Evolutionary conservation across 305 asterid genomes (phyloP).

Genomic region (Fraxinus sp.): DNA sequence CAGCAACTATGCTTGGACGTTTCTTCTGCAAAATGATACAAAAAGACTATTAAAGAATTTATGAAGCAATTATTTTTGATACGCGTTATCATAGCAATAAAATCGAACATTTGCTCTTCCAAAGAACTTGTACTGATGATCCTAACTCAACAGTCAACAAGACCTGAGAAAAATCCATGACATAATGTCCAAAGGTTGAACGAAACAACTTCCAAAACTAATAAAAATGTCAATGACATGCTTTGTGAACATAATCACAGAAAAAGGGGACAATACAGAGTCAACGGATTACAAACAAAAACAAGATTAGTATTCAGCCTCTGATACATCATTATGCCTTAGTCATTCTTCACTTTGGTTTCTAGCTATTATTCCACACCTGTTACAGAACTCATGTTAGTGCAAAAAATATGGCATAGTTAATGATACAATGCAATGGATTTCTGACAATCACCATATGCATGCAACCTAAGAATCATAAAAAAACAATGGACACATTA

Average conservation of each 20-base stretch:
- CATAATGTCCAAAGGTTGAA: neutral
- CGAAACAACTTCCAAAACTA: neutral
- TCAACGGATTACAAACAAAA: neutral
- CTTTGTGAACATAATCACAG: neutral
- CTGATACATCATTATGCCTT: neutral
- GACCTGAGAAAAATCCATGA: neutral
- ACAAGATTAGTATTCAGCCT: neutral
- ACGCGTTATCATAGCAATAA: neutral
- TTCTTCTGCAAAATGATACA: conserved; percentile 42
- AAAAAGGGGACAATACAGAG: neutral
- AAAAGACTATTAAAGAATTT: neutral
- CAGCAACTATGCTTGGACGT: conserved; percentile 50
- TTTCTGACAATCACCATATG: neutral
- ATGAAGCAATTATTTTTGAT: neutral
- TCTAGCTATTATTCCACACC: neutral
- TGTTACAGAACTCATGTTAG: neutral
- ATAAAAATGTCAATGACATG: neutral
- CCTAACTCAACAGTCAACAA: neutral
- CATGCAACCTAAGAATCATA: neutral
- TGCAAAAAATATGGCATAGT: neutral
- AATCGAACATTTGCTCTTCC: neutral
- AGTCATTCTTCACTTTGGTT: neutral
- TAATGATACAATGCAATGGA: neutral
- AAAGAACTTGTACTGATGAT: neutral
- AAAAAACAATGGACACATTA: neutral